Evolutionary conservation across 1,139 yeast species (phyloP).

Genomic region (Pichia sp.): DNA sequence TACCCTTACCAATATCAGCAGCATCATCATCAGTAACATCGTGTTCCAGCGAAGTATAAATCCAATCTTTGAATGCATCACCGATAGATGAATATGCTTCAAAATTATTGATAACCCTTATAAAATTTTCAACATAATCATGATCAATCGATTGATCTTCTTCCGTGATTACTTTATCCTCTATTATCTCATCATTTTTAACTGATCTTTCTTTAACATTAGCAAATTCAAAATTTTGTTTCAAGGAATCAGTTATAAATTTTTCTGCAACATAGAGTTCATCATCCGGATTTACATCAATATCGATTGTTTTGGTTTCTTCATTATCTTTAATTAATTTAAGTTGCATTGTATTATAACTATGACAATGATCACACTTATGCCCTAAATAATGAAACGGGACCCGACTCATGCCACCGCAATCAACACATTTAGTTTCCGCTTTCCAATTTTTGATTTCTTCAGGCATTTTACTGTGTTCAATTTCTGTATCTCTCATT

Average conservation of each 20-base stretch:
- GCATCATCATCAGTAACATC: slow-evolving; percentile 6
- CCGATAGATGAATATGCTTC: slow-evolving; percentile 29
- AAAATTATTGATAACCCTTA: slow-evolving; percentile 29
- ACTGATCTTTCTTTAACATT: slow-evolving; percentile 10
- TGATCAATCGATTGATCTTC: slow-evolving; percentile 20
- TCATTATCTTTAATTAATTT: slow-evolving; percentile 34
- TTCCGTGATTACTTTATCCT: slow-evolving; percentile 7
- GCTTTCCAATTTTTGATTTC: slow-evolving; percentile 77
- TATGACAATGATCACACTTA: slow-evolving; percentile 78
- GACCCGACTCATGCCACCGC: slow-evolving; percentile 75
- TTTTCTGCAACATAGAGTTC: slow-evolving; percentile 9
- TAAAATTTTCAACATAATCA: slow-evolving; percentile 27
- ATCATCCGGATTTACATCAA: slow-evolving; percentile 3
- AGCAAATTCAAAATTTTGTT: slow-evolving; percentile 28
- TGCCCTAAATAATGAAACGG: slow-evolving; percentile 80
- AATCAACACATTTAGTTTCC: slow-evolving; percentile 79
- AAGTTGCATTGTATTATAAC: slow-evolving; percentile 77
- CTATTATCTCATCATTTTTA: neutral
- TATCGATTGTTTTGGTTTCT: slow-evolving; percentile 4
- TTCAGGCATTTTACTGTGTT: slow-evolving; percentile 68
- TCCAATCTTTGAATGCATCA: slow-evolving; percentile 32
- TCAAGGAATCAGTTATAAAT: slow-evolving; percentile 22
- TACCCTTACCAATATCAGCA: too few relatives aligned
- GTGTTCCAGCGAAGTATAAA: slow-evolving; percentile 18
- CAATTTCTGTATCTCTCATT: slow-evolving; percentile 76